Base-by-base conservation (phyloP, 2,329 filamentous ascomycete species). In the Xylariales sp. region DNA sequence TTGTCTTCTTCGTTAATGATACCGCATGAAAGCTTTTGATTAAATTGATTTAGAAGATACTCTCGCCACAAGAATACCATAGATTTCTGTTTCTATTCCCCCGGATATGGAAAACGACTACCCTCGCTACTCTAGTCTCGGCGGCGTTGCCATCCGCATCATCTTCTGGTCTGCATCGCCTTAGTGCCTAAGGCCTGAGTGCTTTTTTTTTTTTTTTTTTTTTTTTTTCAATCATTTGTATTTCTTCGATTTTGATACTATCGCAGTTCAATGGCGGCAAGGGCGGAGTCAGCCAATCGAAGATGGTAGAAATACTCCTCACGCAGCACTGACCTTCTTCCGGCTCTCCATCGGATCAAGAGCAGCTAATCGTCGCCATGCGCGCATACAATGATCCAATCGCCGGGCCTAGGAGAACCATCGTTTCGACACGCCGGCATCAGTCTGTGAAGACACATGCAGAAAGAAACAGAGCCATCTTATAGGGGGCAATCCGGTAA, bases 311-410 rank as follows among this genome's bases (percentile, higher is more conserved):
- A 53, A n/a, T 18, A 54, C 2, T 65, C 50, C 7, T 41, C 14
- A 48, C n/a, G 48, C 16, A 60, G 12, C 9, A 3, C 8, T 3
- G 5, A 10, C 16, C 14, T 28, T 41, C 18, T 36, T 46, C 43
- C n/a, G 5, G 12, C 28, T 14, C 14, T 52, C 4, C 12, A 32
- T 57, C 52, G 41, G 34, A 54, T 53, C 30, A 55, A 28, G 5
- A 53, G 23, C 36, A 58, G 18, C 43, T 43, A 39, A n/a, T 58
- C n/a, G 7, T 57, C 49, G 56, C 34, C n/a, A 59, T 39, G 45
- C 23, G 53, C 63, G 58, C 43, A 12, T 23, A 58, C 10, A n/a
- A 59, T 3, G 28, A 62, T 45, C 65, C 62, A 70, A 60, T 62
- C 52, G 16, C 39, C 18, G 41, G 18, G 3, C 7, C 7, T 4